Evolutionary conservation across 176 grass and related monocot species (phyloP).

Genomic region (Triticum urartu): DNA sequence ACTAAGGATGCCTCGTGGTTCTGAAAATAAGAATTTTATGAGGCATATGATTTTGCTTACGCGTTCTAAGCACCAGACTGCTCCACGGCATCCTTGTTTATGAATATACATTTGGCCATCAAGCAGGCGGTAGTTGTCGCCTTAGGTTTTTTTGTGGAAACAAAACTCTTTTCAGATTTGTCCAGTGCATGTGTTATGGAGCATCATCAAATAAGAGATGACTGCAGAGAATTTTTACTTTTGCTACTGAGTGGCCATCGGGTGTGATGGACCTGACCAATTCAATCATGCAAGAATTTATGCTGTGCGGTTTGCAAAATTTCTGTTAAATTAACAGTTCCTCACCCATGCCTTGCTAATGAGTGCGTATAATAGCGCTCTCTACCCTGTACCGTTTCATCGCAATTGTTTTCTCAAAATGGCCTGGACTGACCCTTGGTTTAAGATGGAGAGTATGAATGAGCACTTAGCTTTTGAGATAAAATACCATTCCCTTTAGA

Average conservation of each 20-base stretch:
- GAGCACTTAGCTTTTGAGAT: not conserved
- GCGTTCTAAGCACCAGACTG: conserved; percentile 39
- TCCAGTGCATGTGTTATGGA: conserved; percentile 44
- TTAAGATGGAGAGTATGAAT: not conserved
- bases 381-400: no score
- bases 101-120: conserved; percentile 47
- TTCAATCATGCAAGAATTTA: conserved; percentile 27
- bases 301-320: conserved; percentile 30
- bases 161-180: conserved; percentile 19
- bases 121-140: conserved; percentile 52
- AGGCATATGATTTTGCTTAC: conserved; percentile 41
- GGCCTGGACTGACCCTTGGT: not conserved
- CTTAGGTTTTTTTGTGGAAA: conserved; percentile 47
- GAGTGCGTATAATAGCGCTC: not conserved
- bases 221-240: conserved; percentile 33
- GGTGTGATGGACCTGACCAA: conserved; percentile 36
- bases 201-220: conserved; percentile 63
- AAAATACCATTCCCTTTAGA: not conserved
- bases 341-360: not conserved
- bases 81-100: conserved; percentile 37
- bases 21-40: conserved; percentile 51
- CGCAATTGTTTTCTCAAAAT: not conserved
- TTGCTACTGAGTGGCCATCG: conserved; percentile 40
- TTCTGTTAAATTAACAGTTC: not conserved
- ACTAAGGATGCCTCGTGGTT: conserved; percentile 41